Base-by-base conservation (phyloP, 2,329 filamentous ascomycete genomes). In the Myriosclerotinia scirpicola region DNA sequence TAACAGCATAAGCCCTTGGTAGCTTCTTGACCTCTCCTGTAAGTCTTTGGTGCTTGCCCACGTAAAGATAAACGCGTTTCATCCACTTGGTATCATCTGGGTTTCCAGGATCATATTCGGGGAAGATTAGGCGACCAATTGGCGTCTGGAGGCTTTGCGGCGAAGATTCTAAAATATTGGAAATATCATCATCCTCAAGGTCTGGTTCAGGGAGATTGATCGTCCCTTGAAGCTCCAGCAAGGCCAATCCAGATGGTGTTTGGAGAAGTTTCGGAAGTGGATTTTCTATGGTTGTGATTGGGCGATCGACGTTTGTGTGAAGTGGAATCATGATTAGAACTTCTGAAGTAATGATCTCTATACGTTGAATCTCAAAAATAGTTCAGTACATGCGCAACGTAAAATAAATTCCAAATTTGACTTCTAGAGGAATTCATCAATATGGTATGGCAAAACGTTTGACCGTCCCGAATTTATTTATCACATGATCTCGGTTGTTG, bases 1-100 rank as follows among this genome's bases (percentile, higher is more conserved):
- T 82, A n/a, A 98, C 82, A 5, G 90, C 95, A 71, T 97, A 76
- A 3, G 93, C 88, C 74, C 86, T 90, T 7, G 85, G 84, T 60
- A 98, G 79, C 79, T 93, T 96, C 82, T 93, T 96, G 59, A 96
- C 88, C 78, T 98, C 93, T 4, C 95, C 95, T 0, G 88, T 91
- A 75, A 98, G 84, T 68, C 93, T 85, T 80, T 98, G 95, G 76
- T 97, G 90, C 75, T 89, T 86, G 7, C 94, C 95, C 5, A 98
- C 85, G 76, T 94, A 97, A 59, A 98, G 80, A 75, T 96, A 91
- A 38, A 94, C 92, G 46, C 87, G 84, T 79, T 93, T 96, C 91
- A 94, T 96, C 93, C 93, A 97, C 12, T 84, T 85, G 0, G 86
- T 88, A 72, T 86, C 84, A 20, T 81, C 81, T 0, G 77, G 73